phyloP scores from a whole-genome alignment of 495 filamentous ascomycete species.

The Durotheca rogersii region DNA sequence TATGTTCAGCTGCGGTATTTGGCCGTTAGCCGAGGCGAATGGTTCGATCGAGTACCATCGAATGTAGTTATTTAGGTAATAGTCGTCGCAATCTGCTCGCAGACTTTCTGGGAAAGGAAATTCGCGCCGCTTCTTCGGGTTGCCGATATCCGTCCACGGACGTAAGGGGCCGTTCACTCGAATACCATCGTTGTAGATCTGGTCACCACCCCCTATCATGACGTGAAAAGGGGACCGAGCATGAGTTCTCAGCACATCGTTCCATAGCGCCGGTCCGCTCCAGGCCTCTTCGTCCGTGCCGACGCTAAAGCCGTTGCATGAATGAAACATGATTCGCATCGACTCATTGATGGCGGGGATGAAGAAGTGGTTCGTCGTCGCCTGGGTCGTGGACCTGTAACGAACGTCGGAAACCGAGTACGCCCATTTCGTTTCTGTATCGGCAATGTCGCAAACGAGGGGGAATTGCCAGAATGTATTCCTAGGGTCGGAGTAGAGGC shows the following conservation, averaged over 20 bases:
- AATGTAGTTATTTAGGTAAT: constrained; percentile 87
- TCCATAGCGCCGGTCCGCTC: constrained; percentile 83
- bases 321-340: constrained; percentile 96
- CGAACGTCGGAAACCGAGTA: constrained; percentile 56
- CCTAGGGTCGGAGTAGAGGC: constrained; percentile 74
- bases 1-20: constrained; percentile 89
- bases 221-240: constrained; percentile 82
- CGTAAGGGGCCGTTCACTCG: constrained; percentile 77
- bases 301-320: constrained; percentile 94
- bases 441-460: constrained; percentile 58
- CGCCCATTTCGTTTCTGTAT: constrained; percentile 58
- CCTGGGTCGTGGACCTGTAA: constrained; percentile 47
- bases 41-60: constrained; percentile 82
- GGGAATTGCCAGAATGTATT: constrained; percentile 84
- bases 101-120: constrained; percentile 74
- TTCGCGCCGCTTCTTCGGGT: constrained; percentile 77
- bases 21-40: constrained; percentile 78
- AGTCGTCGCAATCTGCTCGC: constrained; percentile 78
- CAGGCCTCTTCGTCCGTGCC: constrained; percentile 85
- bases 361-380: constrained; percentile 60
- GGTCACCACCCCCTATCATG: constrained; percentile 94
- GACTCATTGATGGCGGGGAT: constrained; percentile 77
- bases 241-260: constrained; percentile 74
- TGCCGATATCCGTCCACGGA: constrained; percentile 76
- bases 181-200: constrained; percentile 93